Evolutionary conservation across 2,329 filamentous ascomycete species (phyloP).

Genomic region (Colletotrichum orbiculare): DNA sequence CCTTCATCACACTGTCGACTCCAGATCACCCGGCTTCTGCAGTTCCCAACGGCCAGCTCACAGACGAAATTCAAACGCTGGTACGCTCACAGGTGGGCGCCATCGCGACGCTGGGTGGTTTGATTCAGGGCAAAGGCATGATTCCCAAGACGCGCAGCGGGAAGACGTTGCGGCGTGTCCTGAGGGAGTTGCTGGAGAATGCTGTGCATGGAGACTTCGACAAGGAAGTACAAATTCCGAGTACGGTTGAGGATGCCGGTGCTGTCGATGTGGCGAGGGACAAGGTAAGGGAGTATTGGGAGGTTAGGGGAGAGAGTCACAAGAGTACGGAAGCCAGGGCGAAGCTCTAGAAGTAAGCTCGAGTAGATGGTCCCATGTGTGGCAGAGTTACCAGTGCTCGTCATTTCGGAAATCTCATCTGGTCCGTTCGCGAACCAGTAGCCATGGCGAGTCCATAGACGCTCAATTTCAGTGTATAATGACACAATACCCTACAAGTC

Average conservation of each 20-base stretch:
- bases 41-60: slow-evolving; percentile 57
- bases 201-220: slow-evolving; percentile 79
- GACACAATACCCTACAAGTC: no score
- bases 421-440: no score
- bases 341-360: slow-evolving; percentile 55
- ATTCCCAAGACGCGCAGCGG: slow-evolving; percentile 94
- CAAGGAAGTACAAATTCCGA: slow-evolving; percentile 78
- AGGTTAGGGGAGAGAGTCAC: slow-evolving; percentile 55
- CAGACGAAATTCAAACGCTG: slow-evolving; percentile 74
- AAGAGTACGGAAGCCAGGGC: slow-evolving; percentile 58
- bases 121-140: slow-evolving; percentile 86
- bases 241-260: slow-evolving; percentile 83
- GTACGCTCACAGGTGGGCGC: slow-evolving; percentile 86
- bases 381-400: no score
- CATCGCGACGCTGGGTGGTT: slow-evolving; percentile 86
- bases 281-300: slow-evolving; percentile 82
- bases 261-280: slow-evolving; percentile 79
- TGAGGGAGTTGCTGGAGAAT: slow-evolving; percentile 87
- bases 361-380: background rate
- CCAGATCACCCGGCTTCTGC: slow-evolving; percentile 62
- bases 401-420: no score
- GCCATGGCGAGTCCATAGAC: no score
- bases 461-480: no score
- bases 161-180: slow-evolving; percentile 85
- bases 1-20: slow-evolving; percentile 74